These are phyloP conservation scores for Apiospora koreana DNA, from an alignment of 2,329 filamentous ascomycete species.

Conservation along the genomic window DNA sequence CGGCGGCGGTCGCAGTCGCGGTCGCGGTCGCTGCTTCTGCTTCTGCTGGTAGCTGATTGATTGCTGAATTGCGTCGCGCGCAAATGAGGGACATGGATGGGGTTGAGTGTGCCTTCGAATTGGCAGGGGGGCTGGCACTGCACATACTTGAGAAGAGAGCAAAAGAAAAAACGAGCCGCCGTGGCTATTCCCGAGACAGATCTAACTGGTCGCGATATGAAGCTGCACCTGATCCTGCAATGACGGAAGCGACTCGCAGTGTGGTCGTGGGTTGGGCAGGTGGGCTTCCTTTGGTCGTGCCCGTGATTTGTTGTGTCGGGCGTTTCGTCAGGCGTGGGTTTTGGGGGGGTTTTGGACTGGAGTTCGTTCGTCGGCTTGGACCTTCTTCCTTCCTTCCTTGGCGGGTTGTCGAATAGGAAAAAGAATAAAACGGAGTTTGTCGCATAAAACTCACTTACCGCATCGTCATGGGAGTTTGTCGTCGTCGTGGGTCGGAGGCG, in stretches of 20 bases:
- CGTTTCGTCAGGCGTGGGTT: background rate
- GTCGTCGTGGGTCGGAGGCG: conserved; percentile 11
- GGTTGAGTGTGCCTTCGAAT: background rate
- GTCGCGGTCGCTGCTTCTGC: background rate
- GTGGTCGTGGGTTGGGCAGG: background rate
- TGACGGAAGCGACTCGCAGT: background rate
- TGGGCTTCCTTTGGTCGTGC: background rate
- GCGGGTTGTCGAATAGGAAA: background rate
- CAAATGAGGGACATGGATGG: background rate
- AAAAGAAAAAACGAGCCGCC: background rate
- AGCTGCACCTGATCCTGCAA: background rate
- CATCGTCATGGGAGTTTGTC: background rate
- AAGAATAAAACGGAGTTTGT: background rate
- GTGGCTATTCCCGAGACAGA: background rate
- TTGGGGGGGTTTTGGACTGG: background rate
- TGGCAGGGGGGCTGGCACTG: background rate
- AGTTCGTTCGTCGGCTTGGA: background rate
- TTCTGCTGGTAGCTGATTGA: background rate
- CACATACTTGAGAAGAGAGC: background rate
- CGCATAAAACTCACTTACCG: conserved; percentile 6
- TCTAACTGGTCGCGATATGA: background rate
- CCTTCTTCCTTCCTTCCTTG: background rate
- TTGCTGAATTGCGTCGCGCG: background rate
- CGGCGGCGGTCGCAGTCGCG: background rate
- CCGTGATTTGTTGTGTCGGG: conserved; percentile 3